Evolutionary conservation across 306 rosid genomes (phyloP).

Genomic region (Erythrophleum fordii): DNA sequence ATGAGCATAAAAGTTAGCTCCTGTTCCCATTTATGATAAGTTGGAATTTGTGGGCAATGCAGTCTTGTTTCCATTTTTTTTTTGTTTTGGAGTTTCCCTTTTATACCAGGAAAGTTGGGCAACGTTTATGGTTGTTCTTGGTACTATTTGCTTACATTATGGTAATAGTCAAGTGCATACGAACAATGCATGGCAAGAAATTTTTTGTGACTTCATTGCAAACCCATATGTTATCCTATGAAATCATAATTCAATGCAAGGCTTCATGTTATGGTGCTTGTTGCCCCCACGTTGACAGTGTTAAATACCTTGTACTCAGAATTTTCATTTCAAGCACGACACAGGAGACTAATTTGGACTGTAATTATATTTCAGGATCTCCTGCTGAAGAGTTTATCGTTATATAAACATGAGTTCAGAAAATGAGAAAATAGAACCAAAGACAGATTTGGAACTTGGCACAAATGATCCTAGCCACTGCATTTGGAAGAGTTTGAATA

Average conservation of each 20-base stretch:
- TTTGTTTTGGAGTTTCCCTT: neutral
- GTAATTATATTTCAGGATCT: slow-evolving; percentile 52
- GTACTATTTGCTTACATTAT: neutral
- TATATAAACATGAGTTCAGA: slow-evolving; percentile 56
- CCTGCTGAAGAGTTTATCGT: slow-evolving; percentile 33
- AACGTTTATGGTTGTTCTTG: neutral
- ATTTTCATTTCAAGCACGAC: neutral
- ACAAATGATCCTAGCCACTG: slow-evolving; percentile 48
- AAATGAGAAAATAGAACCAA: slow-evolving; percentile 55
- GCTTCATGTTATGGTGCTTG: neutral
- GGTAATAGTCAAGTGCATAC: neutral
- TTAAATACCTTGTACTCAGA: neutral
- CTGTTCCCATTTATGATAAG: neutral
- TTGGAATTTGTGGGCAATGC: neutral
- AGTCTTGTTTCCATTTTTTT: too few species aligned
- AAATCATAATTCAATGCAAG: neutral
- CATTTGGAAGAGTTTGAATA: slow-evolving; percentile 44
- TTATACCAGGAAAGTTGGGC: neutral
- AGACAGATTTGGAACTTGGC: slow-evolving; percentile 57
- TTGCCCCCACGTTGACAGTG: neutral
- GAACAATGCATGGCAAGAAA: neutral
- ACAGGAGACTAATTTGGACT: slow-evolving; percentile 35
- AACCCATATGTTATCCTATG: neutral
- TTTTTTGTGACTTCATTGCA: neutral
- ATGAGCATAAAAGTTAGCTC: neutral